Percentiles rank a stretch among this genome's conserved stretches.
These are phyloP conservation scores for Pichia sp. DNA, from an alignment of 1,139 yeast genomes.

Conservation along the genomic window DNA sequence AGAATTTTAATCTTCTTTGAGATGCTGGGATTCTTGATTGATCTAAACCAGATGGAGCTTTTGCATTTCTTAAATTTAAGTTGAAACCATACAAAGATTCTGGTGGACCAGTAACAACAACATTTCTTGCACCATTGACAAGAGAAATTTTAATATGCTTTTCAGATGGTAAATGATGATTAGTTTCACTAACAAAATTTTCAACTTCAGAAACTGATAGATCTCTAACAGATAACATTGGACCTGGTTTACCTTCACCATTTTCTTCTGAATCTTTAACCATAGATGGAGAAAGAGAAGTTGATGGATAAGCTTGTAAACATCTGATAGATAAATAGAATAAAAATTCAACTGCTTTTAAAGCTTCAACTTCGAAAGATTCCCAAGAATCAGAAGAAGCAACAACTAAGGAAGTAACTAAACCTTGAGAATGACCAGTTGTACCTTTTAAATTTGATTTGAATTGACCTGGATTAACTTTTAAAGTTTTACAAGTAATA, in stretches of 20 bases:
- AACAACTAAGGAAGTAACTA: constrained; percentile 87
- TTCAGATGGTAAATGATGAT: constrained; percentile 86
- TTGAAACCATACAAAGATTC: constrained; percentile 97
- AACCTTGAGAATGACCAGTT: constrained; percentile 98
- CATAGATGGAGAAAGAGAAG: constrained; percentile 90
- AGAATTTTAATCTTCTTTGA: constrained; percentile 87
- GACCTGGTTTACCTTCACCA: constrained; percentile 96
- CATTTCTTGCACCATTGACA: constrained; percentile 90
- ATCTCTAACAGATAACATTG: constrained; percentile 93
- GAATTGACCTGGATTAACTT: constrained; percentile 85
- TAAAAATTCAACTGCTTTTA: constrained; percentile 75
- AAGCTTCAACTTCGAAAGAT: constrained; percentile 62
- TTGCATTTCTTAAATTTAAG: constrained; percentile 83
- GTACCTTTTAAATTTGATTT: constrained; percentile 70
- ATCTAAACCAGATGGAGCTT: constrained; percentile 91
- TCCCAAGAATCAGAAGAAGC: constrained; percentile 87
- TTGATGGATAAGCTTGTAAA: constrained; percentile 84
- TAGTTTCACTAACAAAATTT: constrained; percentile 73
- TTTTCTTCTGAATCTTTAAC: constrained; percentile 88
- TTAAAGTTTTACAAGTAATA: constrained; percentile 77
- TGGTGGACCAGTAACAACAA: constrained; percentile 97
- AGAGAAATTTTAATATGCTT: constrained; percentile 88
- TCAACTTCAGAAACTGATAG: constrained; percentile 76
- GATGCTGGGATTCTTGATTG: constrained; percentile 92
- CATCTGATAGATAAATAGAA: constrained; percentile 94